These are phyloP conservation scores for Pleurotus salmoneostramineus DNA, from an alignment of 768 basidiomycete genomes.

Conservation along the genomic window DNA sequence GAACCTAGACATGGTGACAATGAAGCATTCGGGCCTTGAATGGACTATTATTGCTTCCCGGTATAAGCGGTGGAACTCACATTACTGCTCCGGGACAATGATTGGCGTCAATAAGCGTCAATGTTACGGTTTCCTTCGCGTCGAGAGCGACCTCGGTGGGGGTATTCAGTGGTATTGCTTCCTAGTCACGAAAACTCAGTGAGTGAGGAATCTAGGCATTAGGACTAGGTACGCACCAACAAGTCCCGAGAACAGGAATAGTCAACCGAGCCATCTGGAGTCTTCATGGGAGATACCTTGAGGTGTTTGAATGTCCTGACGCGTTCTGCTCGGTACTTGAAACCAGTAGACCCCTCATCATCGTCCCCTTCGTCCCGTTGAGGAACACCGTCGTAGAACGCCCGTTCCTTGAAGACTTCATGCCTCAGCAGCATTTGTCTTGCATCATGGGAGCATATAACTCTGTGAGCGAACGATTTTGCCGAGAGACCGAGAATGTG, in stretches of 20 bases:
- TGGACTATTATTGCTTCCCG: background rate
- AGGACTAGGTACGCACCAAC: constrained; percentile 39
- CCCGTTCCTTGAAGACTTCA: constrained; percentile 66
- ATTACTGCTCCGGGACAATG: constrained; percentile 95
- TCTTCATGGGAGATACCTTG: constrained; percentile 46
- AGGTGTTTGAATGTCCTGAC: constrained; percentile 65
- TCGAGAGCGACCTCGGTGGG: constrained; percentile 62
- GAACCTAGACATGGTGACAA: constrained; percentile 50
- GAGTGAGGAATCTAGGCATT: background rate
- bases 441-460: constrained; percentile 80
- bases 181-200: constrained; percentile 31
- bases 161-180: constrained; percentile 53
- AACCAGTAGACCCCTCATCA: constrained; percentile 16
- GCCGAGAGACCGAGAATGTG: constrained; percentile 77
- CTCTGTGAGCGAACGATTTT: constrained; percentile 64
- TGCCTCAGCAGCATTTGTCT: constrained; percentile 83
- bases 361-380: background rate
- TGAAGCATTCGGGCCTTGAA: background rate
- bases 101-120: constrained; percentile 88
- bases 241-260: constrained; percentile 62
- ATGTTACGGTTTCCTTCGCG: constrained; percentile 51
- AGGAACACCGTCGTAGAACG: constrained; percentile 24
- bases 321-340: constrained; percentile 45
- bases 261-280: constrained; percentile 42
- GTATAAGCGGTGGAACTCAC: constrained; percentile 35